Evolutionary conservation across 768 basidiomycete genomes (phyloP), one percentile per base, ranked within the genome.

Genomic region (Pilatotrama ljubarskyi): DNA sequence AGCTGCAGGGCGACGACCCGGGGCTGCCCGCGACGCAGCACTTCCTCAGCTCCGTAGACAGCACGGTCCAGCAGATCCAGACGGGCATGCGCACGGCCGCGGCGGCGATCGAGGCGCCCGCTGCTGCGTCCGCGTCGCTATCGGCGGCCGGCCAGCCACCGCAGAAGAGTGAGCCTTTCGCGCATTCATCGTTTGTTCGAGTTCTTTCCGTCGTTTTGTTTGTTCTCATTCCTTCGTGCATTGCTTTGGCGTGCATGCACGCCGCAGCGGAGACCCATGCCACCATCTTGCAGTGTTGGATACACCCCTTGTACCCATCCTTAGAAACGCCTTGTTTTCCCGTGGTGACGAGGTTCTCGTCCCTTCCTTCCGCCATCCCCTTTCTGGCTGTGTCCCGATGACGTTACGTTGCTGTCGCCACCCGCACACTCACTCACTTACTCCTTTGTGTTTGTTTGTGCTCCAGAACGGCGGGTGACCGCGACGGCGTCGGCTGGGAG

Each of bases 1-100:
- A 75, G 37, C 62, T 80, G 40, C 80, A 80, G 63, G 80, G 80
- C 18, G 80, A 82, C 50, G 77, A 76, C 43, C 73, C 75, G 17
- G 73, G 72, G 18, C 36, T 69, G 68, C 61, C 59, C 13, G 68
- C 70, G 41, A 72, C 71, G 50, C 54, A 67, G 61, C 52, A 73
- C 59, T 60, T 68, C 67, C 59, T 64, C 43, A 57, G 54, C 41
- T 63, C 59, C 18, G 65, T 60, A 17, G 61, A 58, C 29, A 79
- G 74, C 58, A 75, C 77, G 7, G 75, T 73, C 40, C 72, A 75
- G 26, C 74, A 77, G 58, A 73, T 79, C 42, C 78, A 74, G 53
- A 75, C 76, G 58, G 74, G 71, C 55, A 65, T 78, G 57, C 72
- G 76, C 48, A 76, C 69, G 55, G 76, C 75, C 25, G 62, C 70